A percentile compares a stretch with the other conserved stretches of the same genome.
These are phyloP conservation scores for Spergularia marina DNA, from an alignment of 148 eudicot species.

Conservation along the genomic window DNA sequence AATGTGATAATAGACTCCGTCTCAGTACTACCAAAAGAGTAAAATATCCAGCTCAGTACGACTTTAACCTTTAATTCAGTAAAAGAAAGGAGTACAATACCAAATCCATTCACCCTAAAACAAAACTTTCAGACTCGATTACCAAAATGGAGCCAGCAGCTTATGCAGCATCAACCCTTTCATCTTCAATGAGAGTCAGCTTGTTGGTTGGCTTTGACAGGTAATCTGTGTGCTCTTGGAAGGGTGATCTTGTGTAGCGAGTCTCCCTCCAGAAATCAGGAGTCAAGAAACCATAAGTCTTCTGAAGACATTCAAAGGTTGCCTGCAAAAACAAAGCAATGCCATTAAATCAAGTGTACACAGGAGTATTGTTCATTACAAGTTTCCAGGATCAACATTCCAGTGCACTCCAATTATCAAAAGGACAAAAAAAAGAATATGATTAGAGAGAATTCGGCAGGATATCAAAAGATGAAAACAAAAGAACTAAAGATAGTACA, in stretches of 20 bases:
- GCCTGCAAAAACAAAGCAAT: neutral
- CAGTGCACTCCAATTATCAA: too few relatives aligned
- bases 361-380: too few relatives aligned
- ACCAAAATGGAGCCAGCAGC: neutral
- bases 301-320: constrained; percentile 12
- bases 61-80: too few relatives aligned
- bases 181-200: constrained; percentile 4
- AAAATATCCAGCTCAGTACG: too few relatives aligned
- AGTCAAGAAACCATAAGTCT: constrained; percentile 16
- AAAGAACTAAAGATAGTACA: too few relatives aligned
- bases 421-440: too few relatives aligned
- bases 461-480: too few relatives aligned
- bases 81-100: neutral
- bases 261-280: constrained; percentile 18
- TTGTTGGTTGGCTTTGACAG: constrained; percentile 15
- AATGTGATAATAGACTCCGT: too few relatives aligned
- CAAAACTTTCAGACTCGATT: neutral
- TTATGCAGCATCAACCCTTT: constrained; percentile 12
- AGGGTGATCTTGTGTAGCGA: constrained; percentile 14
- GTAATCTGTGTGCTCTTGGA: constrained; percentile 6
- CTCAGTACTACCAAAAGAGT: too few relatives aligned
- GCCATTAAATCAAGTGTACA: too few relatives aligned
- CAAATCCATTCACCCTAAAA: neutral
- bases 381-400: too few relatives aligned
- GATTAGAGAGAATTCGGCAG: too few relatives aligned